Base-by-base conservation (phyloP, 2,329 filamentous ascomycete species). In the Eutypa lata region DNA sequence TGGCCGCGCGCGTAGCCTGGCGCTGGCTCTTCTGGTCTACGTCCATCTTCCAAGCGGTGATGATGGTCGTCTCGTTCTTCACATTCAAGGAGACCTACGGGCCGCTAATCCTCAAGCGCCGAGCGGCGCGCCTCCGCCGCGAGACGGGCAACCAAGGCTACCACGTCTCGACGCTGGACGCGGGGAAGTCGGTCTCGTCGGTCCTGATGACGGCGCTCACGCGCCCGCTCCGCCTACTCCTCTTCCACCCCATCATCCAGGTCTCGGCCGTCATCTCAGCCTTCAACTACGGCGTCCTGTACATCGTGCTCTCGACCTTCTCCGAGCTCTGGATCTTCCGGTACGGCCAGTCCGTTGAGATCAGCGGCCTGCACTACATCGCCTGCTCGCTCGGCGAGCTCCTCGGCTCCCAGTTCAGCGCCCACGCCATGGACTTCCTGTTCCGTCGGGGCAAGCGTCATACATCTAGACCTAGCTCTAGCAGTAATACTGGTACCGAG, bases 351-450 rank as follows among this genome's bases (percentile, higher is more conserved):
- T 76, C 76, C 0, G 72, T 78, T 10, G 79, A 81, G 49, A 81
- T 82, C 26, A 82, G 79, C n/a, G 82, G 82, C 0, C 66, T 88
- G 1, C 84, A 88, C 65, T 88, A 86, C 67, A 76, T 87, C 40
- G 80, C 84, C 10, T 76, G 83, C 19, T 83, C 81, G 0, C 40
- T 87, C 0, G 87, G 87, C 1, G 87, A 88, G 68, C 75, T 85
- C 51, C 65, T 79, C 0, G 83, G 78, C 7, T 73, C 76, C 0
- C 77, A 82, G 53, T 58, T 81, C 1, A 71, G 72, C 8, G 76
- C 73, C 0, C 65, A 66, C 0, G 26, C 76, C 0, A 75, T 77
- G 64, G 78, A 81, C 52, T 57, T 53, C 10, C 56, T 73, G 4
- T 78, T 70, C 60, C 57, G 61, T 10, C 18, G n/a, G 28, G 13